These are phyloP conservation scores for Aureococcus anophagefferens DNA, from an alignment of 108 stramenopile species.

Conservation along the genomic window DNA sequence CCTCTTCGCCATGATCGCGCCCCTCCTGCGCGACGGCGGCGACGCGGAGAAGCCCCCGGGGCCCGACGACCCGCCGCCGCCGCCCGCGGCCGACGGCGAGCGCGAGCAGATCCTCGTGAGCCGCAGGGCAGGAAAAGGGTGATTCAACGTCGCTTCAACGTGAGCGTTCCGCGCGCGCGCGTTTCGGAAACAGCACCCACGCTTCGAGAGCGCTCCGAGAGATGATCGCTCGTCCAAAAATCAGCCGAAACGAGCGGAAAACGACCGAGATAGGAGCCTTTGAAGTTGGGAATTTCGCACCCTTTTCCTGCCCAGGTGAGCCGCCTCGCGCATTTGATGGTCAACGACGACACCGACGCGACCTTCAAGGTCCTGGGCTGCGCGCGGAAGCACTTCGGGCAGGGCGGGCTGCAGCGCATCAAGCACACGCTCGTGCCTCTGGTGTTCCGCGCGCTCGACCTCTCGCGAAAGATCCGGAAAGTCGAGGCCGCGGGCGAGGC, in stretches of 20 bases:
- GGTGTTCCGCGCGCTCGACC: constrained; percentile 62
- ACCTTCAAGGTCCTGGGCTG: constrained; percentile 64
- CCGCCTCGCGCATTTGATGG: constrained; percentile 61
- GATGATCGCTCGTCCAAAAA: no score
- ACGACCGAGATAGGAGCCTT: no score
- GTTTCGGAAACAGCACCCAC: no score
- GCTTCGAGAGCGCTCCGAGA: no score
- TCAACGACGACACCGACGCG: constrained; percentile 43
- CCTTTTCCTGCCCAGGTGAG: no score
- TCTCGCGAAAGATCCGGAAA: constrained; percentile 30
- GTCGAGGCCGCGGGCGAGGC: no score
- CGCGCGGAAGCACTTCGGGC: constrained; percentile 53
- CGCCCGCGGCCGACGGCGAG: constrained; percentile 25
- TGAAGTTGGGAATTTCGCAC: no score
- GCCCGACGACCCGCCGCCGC: no score
- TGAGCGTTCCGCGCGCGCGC: no score
- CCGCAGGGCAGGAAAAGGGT: no score
- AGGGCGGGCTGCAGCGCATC: constrained; percentile 55
- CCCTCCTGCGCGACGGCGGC: constrained; percentile 52
- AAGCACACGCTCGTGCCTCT: constrained; percentile 64
- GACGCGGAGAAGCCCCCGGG: constrained; percentile 11
- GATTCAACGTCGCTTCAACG: no score
- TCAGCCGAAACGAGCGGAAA: no score
- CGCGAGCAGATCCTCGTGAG: constrained; percentile 22
- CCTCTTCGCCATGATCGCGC: constrained; percentile 74